These are phyloP conservation scores for Arachnopeziza araneosa DNA, from an alignment of 2,329 filamentous ascomycete species.

Conservation along the genomic window DNA sequence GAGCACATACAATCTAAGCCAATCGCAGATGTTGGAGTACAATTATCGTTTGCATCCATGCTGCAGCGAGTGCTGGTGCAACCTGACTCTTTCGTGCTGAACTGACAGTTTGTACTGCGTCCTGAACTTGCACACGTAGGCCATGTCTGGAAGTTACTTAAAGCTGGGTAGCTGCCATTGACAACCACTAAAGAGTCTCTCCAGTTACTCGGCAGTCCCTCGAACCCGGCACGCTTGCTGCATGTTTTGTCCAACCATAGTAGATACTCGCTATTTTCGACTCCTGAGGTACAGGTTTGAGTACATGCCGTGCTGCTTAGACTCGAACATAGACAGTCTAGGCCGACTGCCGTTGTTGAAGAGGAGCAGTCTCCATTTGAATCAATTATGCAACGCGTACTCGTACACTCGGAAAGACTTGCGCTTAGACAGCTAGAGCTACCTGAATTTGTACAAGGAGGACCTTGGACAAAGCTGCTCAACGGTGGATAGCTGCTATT, in stretches of 20 bases:
- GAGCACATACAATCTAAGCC: background rate
- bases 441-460: background rate
- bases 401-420: background rate
- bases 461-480: background rate
- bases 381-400: background rate
- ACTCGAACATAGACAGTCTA: background rate
- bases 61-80: background rate
- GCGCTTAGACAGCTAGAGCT: background rate
- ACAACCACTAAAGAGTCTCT: background rate
- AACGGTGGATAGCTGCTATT: background rate
- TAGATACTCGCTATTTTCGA: background rate
- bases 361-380: background rate
- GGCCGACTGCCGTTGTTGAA: background rate
- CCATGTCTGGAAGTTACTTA: background rate
- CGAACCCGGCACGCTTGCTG: background rate
- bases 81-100: background rate
- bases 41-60: background rate
- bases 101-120: background rate
- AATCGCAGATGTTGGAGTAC: background rate
- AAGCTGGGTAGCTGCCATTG: background rate
- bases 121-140: background rate
- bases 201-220: background rate
- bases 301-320: background rate
- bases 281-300: background rate
- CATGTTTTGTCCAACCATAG: background rate